Base-by-base conservation (phyloP, 257 asterid species). In the Fraxinus pennsylvanica region DNA sequence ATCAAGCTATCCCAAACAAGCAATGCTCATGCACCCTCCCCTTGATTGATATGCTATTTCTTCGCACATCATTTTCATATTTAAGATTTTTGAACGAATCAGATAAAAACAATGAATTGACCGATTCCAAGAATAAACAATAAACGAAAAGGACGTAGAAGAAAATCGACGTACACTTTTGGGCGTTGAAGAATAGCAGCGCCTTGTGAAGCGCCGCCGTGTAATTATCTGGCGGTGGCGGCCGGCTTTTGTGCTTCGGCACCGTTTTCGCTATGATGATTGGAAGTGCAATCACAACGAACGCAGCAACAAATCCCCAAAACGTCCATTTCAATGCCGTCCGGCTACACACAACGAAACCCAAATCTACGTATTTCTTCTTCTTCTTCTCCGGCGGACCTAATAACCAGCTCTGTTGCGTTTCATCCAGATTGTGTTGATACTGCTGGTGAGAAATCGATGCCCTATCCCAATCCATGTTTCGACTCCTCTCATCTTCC, bases 161-260 rank as follows among this genome's bases (percentile, higher is more conserved):
- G 25, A 13, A 41, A 13, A 4, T 6, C 39, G n/a, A 87, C 97
- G 81, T 91, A 92, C 99, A 94, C 70, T 94, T 94, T 83, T 94
- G 97, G 75, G 99, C 96, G 85, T 94, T 85, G 96, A 94, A 94
- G 92, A 94, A 94, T 54, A 83, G 89, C 1, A 94, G 95, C 12
- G 96, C 97, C 68, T 85, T 86, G 47, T 45, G 90, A 21, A 94
- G 96, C 33, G 96, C 97, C 3, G 61, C 43, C 9, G 96, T 76
- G 86, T 92, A 94, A 70, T 90, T 81, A 82, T 92, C 97, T 4
- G 92, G 97, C 10, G 88, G 85, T 17, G 92, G 82, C 25, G 94
- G 92, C 5, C 21, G 75, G 0, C 61, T 45, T 27, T 81, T 84
- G 72, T 86, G 90, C 76, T 85, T 86, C 0, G 97, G 97, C 73